Conservation (phyloP, 176 grass and related monocot genomes). For the Musa itinerans region DNA sequence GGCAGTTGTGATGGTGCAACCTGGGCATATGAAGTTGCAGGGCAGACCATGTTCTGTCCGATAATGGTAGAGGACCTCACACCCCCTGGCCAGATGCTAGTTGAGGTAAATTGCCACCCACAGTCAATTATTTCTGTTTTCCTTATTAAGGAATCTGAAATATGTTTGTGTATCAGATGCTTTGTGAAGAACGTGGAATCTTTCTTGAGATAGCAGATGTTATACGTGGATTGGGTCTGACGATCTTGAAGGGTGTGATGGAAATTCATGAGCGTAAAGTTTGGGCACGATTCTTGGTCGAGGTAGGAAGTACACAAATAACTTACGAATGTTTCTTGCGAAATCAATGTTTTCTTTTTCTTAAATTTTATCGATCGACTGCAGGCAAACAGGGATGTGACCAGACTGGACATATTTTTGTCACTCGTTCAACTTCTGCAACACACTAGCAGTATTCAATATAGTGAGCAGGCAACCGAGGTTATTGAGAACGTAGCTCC, state of each 20-base stretch:
- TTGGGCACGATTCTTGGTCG: constrained; percentile 82
- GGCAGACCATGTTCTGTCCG: constrained; percentile 90
- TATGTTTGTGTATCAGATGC: constrained; percentile 50
- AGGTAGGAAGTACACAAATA: constrained; percentile 34
- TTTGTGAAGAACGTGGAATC: constrained; percentile 84
- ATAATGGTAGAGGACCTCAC: constrained; percentile 93
- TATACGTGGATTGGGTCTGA: constrained; percentile 80
- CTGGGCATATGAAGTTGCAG: constrained; percentile 95
- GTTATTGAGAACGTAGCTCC: constrained; percentile 51
- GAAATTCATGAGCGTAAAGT: constrained; percentile 81
- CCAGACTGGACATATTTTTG: constrained; percentile 95
- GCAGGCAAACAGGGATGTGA: constrained; percentile 91
- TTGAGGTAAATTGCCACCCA: constrained; percentile 55
- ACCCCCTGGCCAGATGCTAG: constrained; percentile 87
- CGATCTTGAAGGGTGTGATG: constrained; percentile 93
- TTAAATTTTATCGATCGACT: constrained; percentile 14
- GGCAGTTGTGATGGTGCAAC: constrained; percentile 56
- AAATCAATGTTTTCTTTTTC: constrained; percentile 7
- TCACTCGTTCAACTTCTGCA: constrained; percentile 89
- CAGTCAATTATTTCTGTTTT: not conserved
- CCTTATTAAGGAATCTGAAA: not conserved
- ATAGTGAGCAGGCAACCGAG: constrained; percentile 46
- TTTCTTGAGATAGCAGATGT: constrained; percentile 99
- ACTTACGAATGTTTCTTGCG: not conserved
- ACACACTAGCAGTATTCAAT: constrained; percentile 57